Conservation (phyloP, 805 yeast species). For the Myxozyma nipponensis region DNA sequence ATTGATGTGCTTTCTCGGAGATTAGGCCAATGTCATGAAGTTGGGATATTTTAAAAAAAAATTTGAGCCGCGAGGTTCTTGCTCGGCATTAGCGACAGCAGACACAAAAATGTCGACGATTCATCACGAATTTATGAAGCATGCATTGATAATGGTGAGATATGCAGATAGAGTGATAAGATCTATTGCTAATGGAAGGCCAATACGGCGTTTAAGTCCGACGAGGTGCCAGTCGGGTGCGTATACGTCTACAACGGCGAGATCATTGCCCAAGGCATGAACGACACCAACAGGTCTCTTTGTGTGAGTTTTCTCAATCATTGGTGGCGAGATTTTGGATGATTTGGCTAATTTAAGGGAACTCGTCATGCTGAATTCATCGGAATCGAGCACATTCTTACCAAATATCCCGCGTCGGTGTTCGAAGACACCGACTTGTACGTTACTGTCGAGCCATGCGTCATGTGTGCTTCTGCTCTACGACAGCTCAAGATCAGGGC, state of each 20-base stretch:
- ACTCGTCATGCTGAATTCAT: constrained; percentile 90
- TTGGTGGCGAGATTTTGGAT: neutral
- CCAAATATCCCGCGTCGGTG: constrained; percentile 34
- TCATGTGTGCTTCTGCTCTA: constrained; percentile 94
- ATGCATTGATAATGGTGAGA: constrained; percentile 37
- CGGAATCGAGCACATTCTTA: constrained; percentile 58
- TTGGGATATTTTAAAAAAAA: neutral
- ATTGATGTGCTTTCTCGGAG: neutral
- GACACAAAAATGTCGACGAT: constrained; percentile 7
- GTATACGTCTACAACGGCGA: constrained; percentile 54
- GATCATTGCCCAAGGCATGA: constrained; percentile 72
- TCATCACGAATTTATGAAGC: constrained; percentile 37
- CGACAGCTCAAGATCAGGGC: constrained; percentile 69
- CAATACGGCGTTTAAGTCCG: constrained; percentile 55
- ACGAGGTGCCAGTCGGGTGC: constrained; percentile 85
- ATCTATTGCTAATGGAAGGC: constrained; percentile 43
- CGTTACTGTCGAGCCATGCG: constrained; percentile 97
- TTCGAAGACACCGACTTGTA: constrained; percentile 64
- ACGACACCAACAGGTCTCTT: constrained; percentile 77
- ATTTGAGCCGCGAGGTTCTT: neutral
- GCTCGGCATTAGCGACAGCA: neutral
- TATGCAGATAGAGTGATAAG: neutral
- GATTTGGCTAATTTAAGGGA: constrained; percentile 42
- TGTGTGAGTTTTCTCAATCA: constrained; percentile 43
- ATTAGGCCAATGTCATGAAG: neutral